Percentiles rank a stretch among this genome's conserved stretches.
Conservation (phyloP, 2,329 filamentous ascomycete species). For the Magnaporthiopsis incrustans region DNA sequence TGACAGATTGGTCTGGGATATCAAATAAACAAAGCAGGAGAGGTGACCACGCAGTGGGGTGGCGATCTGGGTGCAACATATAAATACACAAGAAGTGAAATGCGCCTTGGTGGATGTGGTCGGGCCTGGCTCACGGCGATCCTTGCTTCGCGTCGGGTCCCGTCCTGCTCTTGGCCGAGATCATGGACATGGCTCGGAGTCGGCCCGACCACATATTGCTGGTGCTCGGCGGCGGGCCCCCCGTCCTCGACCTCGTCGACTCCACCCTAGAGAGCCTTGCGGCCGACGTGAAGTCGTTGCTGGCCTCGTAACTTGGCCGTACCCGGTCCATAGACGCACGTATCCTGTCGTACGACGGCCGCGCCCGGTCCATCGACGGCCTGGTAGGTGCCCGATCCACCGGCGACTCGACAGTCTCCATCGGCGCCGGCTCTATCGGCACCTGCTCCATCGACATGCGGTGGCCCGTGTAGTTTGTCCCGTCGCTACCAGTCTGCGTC, state of each 20-base stretch:
- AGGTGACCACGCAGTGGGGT: not conserved
- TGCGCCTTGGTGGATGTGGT: not conserved
- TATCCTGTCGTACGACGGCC: conserved; percentile 83
- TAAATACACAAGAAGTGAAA: conserved; percentile 6
- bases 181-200: conserved; percentile 20
- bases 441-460: conserved; percentile 50
- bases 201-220: conserved; percentile 13
- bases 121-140: not conserved
- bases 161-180: conserved; percentile 18
- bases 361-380: conserved; percentile 57
- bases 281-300: conserved; percentile 85
- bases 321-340: conserved; percentile 81
- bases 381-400: conserved; percentile 18
- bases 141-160: not conserved
- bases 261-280: conserved; percentile 79
- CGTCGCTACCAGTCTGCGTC: conserved; percentile 88
- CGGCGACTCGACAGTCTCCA: conserved; percentile 16
- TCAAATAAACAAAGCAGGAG: conserved; percentile 20
- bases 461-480: conserved; percentile 76
- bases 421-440: conserved; percentile 7
- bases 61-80: conserved; percentile 5
- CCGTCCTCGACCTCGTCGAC: conserved; percentile 48
- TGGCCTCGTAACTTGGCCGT: conserved; percentile 76
- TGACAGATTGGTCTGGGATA: conserved; percentile 19
- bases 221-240: conserved; percentile 1